A percentile compares a stretch with the other conserved stretches of the same genome.
Evolutionary conservation across 2,329 filamentous ascomycete species (phyloP).

Genomic region (Paraphaeosphaeria minitans): DNA sequence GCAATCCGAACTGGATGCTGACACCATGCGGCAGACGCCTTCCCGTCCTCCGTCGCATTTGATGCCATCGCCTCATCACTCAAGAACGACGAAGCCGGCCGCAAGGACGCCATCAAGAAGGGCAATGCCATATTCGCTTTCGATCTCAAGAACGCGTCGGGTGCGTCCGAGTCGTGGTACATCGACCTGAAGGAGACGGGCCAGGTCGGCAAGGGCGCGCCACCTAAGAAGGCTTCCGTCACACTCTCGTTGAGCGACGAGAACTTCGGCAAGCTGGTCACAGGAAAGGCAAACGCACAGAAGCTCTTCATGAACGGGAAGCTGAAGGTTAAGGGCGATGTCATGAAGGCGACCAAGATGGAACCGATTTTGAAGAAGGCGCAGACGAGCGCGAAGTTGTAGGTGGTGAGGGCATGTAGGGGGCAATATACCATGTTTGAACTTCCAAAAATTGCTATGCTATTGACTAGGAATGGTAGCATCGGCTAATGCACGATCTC

Average conservation of each 20-base stretch:
- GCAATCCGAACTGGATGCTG: background rate
- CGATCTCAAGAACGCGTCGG: conserved; percentile 83
- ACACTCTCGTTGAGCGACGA: conserved; percentile 83
- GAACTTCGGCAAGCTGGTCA: conserved; percentile 82
- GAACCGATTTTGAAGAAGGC: conserved; percentile 70
- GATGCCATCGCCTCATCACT: conserved; percentile 82
- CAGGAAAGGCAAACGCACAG: conserved; percentile 92
- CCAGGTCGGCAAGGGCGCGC: conserved; percentile 75
- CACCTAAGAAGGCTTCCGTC: conserved; percentile 80
- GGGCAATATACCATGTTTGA: background rate
- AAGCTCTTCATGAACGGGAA: conserved; percentile 97
- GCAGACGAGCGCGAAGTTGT: conserved; percentile 45
- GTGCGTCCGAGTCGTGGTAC: conserved; percentile 85
- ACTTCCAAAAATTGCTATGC: background rate
- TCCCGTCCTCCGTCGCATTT: conserved; percentile 90
- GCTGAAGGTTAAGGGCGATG: conserved; percentile 96
- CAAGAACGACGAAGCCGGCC: conserved; percentile 69
- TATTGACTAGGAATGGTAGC: background rate
- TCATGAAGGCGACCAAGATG: conserved; percentile 98
- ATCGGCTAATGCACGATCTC: background rate
- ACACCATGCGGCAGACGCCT: conserved; percentile 55
- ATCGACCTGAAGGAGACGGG: conserved; percentile 94
- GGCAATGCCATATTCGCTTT: conserved; percentile 89
- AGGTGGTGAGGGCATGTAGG: background rate
- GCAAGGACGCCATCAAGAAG: conserved; percentile 87